A percentile compares a stretch with the other conserved stretches of the same genome.
These are phyloP conservation scores for Stylonectria norvegica DNA, from an alignment of 2,329 filamentous ascomycete genomes.

Conservation along the genomic window DNA sequence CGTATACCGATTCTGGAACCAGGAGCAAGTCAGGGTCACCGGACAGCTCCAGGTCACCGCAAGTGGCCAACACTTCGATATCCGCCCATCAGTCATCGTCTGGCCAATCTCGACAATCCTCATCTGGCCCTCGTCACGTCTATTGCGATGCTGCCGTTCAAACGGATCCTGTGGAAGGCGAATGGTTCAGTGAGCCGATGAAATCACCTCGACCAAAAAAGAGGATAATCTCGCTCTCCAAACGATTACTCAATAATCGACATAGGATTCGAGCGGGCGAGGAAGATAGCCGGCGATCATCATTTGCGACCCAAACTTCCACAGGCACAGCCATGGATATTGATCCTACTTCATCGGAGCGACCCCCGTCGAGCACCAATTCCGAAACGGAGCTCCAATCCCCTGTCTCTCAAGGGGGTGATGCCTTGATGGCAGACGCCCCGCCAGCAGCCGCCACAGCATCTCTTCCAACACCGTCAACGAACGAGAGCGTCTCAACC, in stretches of 20 bases:
- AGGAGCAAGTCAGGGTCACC: constrained; percentile 54
- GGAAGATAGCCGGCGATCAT: constrained; percentile 32
- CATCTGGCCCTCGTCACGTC: constrained; percentile 36
- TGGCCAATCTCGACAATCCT: constrained; percentile 36
- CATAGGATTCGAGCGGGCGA: constrained; percentile 42
- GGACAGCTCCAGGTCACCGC: constrained; percentile 39
- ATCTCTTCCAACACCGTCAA: constrained; percentile 9
- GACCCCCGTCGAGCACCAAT: constrained; percentile 20
- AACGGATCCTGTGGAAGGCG: constrained; percentile 52
- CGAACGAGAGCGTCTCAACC: constrained; percentile 14
- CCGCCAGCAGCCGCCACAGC: constrained; percentile 27
- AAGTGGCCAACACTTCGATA: constrained; percentile 27
- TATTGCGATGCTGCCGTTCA: constrained; percentile 53
- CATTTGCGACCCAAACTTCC: constrained; percentile 18
- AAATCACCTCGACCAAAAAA: constrained; percentile 41
- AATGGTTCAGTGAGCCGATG: constrained; percentile 46
- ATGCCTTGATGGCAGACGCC: constrained; percentile 32
- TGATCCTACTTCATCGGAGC: constrained; percentile 35
- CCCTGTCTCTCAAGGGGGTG: constrained; percentile 20
- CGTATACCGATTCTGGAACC: constrained; percentile 53
- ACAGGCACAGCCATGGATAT: constrained; percentile 39
- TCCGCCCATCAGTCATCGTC: constrained; percentile 28
- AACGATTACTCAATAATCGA: constrained; percentile 49
- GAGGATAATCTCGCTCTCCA: constrained; percentile 51
- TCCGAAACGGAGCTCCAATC: constrained; percentile 23